Evolutionary conservation across 345 rosid species (phyloP), one percentile per base, ranked within the genome.

Genomic region (Citrus reticulata): DNA sequence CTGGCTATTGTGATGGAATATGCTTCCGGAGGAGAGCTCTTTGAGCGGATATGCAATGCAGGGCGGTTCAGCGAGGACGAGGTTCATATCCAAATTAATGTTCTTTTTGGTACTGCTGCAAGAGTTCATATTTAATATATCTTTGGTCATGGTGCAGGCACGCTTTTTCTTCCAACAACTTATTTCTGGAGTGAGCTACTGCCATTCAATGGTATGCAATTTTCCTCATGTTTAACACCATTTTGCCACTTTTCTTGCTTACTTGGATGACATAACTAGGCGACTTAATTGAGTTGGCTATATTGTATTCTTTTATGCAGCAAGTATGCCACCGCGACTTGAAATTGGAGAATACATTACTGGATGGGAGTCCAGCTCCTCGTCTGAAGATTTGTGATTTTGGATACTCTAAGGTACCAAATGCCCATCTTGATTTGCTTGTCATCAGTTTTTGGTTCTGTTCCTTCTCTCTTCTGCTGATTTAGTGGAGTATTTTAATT

Each of bases 271-370:
- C 25, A 30, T 58, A 55, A 55, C 78, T 10, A 14, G 74, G 51
- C 55, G 61, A 77, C 73, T 78, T 34, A 68, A 20, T 75, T 66
- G 55, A 7, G 13, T 49, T 30, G 57, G 37, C 30, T 70, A 74
- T 68, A 9, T 40, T 85, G 64, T 25, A 32, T 78, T 80, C 67
- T 51, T 67, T 67, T 46, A 14, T 77, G 68, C 70, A 96, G 98
- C 95, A 94, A 96, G 93, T 96, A 74, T 96, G 98, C 89, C 99
- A 96, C 77, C 88, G 99, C 16, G 98, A 96, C 82, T 85, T 96
- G 86, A 96, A 96, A 83, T 84, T 96, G 76, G 99, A 96, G 85
- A 96, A 96, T 82, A 94, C 98, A 11, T 81, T 96, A 84, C 78
- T 96, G 87, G 99, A 96, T 83, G 99, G 99, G 75, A 96, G 98